Evolutionary conservation across 257 asterid genomes (phyloP).

Genomic region (Leptodermis oblonga): DNA sequence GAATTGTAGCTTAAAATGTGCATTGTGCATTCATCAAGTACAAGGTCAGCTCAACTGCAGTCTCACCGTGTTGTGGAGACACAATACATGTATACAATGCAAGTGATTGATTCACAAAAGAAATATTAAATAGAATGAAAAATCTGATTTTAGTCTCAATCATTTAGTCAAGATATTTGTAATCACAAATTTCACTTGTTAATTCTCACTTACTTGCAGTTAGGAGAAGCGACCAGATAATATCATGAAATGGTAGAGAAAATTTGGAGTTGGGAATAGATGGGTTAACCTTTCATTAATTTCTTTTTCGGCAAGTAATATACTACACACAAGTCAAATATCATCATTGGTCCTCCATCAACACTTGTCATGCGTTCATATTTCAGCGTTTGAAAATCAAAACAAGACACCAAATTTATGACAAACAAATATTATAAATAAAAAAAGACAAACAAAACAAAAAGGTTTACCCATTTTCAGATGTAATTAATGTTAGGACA

Average conservation of each 20-base stretch:
- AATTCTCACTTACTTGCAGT: no score
- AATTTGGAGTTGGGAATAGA: neutral
- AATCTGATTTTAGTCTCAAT: no score
- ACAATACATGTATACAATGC: no score
- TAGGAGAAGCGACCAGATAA: neutral
- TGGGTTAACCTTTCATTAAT: neutral
- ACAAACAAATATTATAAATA: neutral
- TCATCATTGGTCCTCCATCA: neutral
- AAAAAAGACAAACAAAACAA: neutral
- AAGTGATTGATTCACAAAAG: no score
- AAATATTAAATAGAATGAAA: no score
- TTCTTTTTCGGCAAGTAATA: constrained; percentile 14
- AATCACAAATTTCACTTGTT: no score
- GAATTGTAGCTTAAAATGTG: no score
- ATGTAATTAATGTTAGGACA: neutral
- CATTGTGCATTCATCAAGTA: no score
- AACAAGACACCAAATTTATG: no score
- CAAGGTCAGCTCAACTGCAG: no score
- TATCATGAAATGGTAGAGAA: neutral
- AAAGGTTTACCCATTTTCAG: neutral
- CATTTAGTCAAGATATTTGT: no score
- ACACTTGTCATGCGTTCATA: constrained; percentile 1
- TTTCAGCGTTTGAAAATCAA: neutral
- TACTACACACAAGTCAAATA: neutral
- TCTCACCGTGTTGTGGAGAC: no score